A percentile compares a stretch with the other conserved stretches of the same genome.
Conservation (phyloP, 768 basidiomycete species). For the Suillus hirtellus region DNA sequence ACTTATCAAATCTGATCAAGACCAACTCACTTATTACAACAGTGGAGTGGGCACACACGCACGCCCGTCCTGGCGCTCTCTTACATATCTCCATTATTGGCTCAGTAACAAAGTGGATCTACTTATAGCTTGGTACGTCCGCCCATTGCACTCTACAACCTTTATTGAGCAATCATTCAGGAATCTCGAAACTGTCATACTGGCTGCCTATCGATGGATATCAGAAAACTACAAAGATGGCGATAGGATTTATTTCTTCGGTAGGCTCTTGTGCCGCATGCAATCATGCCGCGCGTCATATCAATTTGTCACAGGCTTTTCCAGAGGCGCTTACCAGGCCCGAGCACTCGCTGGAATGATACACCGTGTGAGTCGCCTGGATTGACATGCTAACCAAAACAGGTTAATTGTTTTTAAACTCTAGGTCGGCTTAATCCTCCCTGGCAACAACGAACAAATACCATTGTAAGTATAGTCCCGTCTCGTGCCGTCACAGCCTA, state of each 20-base stretch:
- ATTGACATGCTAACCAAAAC: slow-evolving; percentile 7
- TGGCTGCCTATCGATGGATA: slow-evolving; percentile 35
- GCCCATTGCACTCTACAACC: neutral
- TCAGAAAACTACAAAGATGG: slow-evolving; percentile 31
- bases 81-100: slow-evolving; percentile 23
- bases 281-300: neutral
- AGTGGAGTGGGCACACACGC: slow-evolving; percentile 36
- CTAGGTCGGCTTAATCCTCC: slow-evolving; percentile 36
- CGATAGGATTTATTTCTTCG: slow-evolving; percentile 40
- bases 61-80: slow-evolving; percentile 13
- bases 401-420: neutral
- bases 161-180: slow-evolving; percentile 15
- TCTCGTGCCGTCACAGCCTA: neutral
- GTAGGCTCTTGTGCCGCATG: slow-evolving; percentile 17
- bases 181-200: slow-evolving; percentile 31
- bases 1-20: slow-evolving; percentile 15
- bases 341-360: slow-evolving; percentile 40
- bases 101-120: slow-evolving; percentile 28
- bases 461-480: slow-evolving; percentile 30
- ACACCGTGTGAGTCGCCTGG: slow-evolving; percentile 23
- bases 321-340: slow-evolving; percentile 44
- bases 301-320: slow-evolving; percentile 34
- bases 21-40: slow-evolving; percentile 31
- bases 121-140: slow-evolving; percentile 32
- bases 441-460: slow-evolving; percentile 36